Evolutionary conservation across 768 basidiomycete species (phyloP).

Genomic region (Suillus subluteus): DNA sequence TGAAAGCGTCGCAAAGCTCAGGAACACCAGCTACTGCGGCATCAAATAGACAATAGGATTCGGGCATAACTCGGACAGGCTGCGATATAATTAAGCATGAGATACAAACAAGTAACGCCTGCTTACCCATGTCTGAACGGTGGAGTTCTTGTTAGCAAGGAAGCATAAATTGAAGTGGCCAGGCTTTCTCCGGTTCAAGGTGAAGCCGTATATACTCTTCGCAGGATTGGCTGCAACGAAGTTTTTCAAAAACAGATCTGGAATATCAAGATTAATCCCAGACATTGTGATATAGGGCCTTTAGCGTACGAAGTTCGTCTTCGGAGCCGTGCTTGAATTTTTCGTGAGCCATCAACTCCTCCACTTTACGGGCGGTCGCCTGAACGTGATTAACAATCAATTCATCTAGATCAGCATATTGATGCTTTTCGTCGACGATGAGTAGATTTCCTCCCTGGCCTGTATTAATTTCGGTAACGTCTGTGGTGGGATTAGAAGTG

Average conservation of each 20-base stretch:
- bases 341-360: conserved; percentile 93
- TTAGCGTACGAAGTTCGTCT: conserved; percentile 85
- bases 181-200: conserved; percentile 83
- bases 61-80: conserved; percentile 87
- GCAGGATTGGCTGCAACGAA: conserved; percentile 92
- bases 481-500: conserved; percentile 40
- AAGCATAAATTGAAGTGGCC: conserved; percentile 95
- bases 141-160: conserved; percentile 87
- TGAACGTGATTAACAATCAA: conserved; percentile 96
- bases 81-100: conserved; percentile 31
- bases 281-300: conserved; percentile 3
- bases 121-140: conserved; percentile 88
- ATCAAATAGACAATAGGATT: conserved; percentile 89
- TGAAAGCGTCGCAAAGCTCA: conserved; percentile 96
- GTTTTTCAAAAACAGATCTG: conserved; percentile 87
- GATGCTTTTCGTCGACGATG: conserved; percentile 75
- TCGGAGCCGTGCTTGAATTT: conserved; percentile 90
- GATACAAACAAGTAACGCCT: background rate
- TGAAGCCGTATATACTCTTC: conserved; percentile 95
- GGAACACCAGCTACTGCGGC: conserved; percentile 89
- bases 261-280: conserved; percentile 3
- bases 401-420: conserved; percentile 94
- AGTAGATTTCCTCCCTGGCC: conserved; percentile 73
- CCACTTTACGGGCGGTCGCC: conserved; percentile 89
- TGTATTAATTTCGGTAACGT: conserved; percentile 80